Evolutionary conservation across 2,329 filamentous ascomycete genomes (phyloP).

Genomic region (Fusarium brevicatenulatum): DNA sequence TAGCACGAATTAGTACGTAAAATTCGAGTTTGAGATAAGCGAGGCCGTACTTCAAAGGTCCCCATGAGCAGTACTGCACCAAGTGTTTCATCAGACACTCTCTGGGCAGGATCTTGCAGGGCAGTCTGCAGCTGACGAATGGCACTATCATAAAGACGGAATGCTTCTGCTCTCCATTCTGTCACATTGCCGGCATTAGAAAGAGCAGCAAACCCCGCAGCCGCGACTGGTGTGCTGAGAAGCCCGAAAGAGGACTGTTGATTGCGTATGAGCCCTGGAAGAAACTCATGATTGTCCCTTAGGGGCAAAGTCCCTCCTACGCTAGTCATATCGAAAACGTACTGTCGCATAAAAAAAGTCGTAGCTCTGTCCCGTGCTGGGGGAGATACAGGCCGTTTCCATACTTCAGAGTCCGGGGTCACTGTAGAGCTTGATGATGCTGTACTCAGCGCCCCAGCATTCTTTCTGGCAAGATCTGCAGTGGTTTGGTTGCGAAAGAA

Average conservation of each 20-base stretch:
- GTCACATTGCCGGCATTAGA: conserved; percentile 26
- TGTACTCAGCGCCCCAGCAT: fast-evolving
- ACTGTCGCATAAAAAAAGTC: conserved; percentile 36
- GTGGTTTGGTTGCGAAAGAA: conserved; percentile 27
- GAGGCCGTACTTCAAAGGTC: conserved; percentile 23
- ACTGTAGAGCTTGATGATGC: neutral
- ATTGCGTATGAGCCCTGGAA: conserved; percentile 20
- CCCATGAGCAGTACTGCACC: conserved; percentile 38
- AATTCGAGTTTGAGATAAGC: neutral
- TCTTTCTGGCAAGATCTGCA: neutral
- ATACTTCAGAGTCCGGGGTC: neutral
- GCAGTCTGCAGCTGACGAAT: conserved; percentile 19
- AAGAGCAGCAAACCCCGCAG: conserved; percentile 36
- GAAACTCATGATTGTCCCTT: conserved; percentile 27
- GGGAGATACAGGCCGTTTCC: conserved; percentile 19
- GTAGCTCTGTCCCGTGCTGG: conserved; percentile 24
- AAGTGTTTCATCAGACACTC: conserved; percentile 31
- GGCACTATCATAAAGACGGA: conserved; percentile 26
- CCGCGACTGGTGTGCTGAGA: conserved; percentile 25
- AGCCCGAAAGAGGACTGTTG: conserved; percentile 21
- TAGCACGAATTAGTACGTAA: neutral
- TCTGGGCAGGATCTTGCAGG: conserved; percentile 15
- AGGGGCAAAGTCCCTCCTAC: neutral
- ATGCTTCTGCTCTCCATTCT: conserved; percentile 30
- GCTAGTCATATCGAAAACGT: neutral